Evolutionary conservation across 257 asterid genomes (phyloP).

Genomic region (Catharanthus roseus): DNA sequence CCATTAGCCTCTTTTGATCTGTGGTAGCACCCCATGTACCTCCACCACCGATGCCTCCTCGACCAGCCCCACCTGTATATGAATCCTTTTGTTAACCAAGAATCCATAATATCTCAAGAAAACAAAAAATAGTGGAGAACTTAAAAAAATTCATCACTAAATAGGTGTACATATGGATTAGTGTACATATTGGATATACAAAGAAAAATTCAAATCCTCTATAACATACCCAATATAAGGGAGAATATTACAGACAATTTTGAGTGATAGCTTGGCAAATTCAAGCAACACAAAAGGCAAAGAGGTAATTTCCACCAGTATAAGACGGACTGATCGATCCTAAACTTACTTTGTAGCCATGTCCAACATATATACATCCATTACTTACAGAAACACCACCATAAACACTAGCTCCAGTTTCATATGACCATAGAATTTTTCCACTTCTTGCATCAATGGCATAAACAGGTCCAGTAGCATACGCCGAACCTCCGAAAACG

Average conservation of each 20-base stretch:
- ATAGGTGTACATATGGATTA: too few species aligned
- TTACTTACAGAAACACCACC: slow-evolving; percentile 52
- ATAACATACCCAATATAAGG: too few species aligned
- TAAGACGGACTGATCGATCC: slow-evolving; percentile 13
- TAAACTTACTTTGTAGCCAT: slow-evolving; percentile 25
- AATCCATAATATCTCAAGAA: too few species aligned
- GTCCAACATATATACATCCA: slow-evolving; percentile 46
- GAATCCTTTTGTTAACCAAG: too few species aligned
- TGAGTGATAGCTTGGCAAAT: too few species aligned
- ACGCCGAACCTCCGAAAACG: slow-evolving; percentile 39
- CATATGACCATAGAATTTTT: slow-evolving; percentile 40
- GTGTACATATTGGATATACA: too few species aligned
- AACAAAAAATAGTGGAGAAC: too few species aligned
- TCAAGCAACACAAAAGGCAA: slow-evolving; percentile 35
- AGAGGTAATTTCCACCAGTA: slow-evolving; percentile 42
- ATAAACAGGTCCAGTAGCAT: slow-evolving; percentile 37
- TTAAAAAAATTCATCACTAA: too few species aligned
- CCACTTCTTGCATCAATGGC: slow-evolving; percentile 36
- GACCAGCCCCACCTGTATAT: neutral
- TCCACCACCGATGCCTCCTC: slow-evolving; percentile 18
- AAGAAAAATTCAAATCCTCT: too few species aligned
- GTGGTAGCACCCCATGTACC: slow-evolving; percentile 47
- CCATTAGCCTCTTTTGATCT: slow-evolving; percentile 11
- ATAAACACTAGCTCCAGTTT: slow-evolving; percentile 39
- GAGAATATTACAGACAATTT: too few species aligned